phyloP scores from a whole-genome alignment of 2,329 filamentous ascomycete genomes.

The Ceratocystis harringtonii region DNA sequence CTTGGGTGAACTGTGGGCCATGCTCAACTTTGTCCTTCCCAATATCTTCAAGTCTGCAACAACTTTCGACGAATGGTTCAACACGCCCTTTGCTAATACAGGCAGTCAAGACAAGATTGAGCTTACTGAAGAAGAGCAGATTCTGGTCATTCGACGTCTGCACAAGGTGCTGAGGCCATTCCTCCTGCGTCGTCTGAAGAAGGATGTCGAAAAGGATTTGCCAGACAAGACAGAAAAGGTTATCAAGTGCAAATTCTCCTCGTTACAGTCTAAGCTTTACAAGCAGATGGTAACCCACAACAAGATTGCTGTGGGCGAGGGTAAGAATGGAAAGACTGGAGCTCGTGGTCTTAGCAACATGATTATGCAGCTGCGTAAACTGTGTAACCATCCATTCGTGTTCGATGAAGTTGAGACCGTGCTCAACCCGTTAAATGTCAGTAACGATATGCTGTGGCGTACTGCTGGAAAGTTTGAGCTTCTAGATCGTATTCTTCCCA shows the following conservation, averaged over 20 bases:
- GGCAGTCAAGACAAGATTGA: conserved; percentile 98
- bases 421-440: conserved; percentile 79
- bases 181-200: conserved; percentile 95
- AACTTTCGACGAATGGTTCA: conserved; percentile 99
- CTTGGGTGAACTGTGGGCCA: conserved; percentile 84
- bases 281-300: conserved; percentile 96
- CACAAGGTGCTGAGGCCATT: conserved; percentile 97
- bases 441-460: conserved; percentile 89
- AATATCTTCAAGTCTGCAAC: conserved; percentile 99
- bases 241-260: conserved; percentile 97
- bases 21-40: conserved; percentile 95
- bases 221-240: conserved; percentile 98
- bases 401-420: conserved; percentile 97
- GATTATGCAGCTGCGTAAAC: conserved; percentile 97
- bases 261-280: conserved; percentile 83
- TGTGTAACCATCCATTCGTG: conserved; percentile 98
- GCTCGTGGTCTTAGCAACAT: conserved; percentile 96
- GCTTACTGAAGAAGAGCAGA: conserved; percentile 96
- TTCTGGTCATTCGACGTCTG: conserved; percentile 92
- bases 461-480: conserved; percentile 95
- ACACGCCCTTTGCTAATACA: conserved; percentile 96
- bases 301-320: conserved; percentile 84
- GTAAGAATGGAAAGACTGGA: conserved; percentile 86
- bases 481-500: conserved; percentile 79
- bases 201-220: conserved; percentile 96